These are phyloP conservation scores for Panicum virgatum DNA, from an alignment of 202 grass and related monocot genomes.

Conservation along the genomic window DNA sequence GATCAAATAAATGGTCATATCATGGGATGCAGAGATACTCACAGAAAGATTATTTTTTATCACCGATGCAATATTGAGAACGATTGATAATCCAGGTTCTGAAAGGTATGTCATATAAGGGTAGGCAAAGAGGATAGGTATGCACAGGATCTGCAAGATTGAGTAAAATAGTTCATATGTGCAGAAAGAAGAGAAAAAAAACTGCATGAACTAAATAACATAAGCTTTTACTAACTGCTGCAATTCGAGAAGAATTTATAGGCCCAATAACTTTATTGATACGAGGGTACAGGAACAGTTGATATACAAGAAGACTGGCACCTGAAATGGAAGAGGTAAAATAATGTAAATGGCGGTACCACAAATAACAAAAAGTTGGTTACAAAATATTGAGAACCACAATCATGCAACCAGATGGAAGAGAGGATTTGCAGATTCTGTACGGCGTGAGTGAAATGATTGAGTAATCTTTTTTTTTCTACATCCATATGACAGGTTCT, in stretches of 20 bases:
- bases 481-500: neutral
- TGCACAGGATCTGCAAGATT: conserved; percentile 54
- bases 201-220: neutral
- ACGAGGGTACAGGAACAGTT: conserved; percentile 62
- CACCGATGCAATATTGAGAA: conserved; percentile 73
- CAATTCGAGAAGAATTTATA: conserved; percentile 50
- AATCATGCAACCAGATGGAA: neutral
- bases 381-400: neutral
- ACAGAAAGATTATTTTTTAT: conserved; percentile 79
- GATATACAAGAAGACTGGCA: conserved; percentile 72
- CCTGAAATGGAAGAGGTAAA: conserved; percentile 54
- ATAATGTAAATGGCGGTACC: neutral
- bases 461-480: neutral
- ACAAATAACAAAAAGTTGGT: neutral
- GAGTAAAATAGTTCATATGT: conserved; percentile 17
- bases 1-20: neutral
- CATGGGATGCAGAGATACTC: conserved; percentile 50
- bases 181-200: neutral
- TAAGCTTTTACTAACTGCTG: conserved; percentile 52
- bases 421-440: neutral
- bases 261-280: conserved; percentile 67
- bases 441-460: neutral
- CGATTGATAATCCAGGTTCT: conserved; percentile 47
- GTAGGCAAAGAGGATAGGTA: conserved; percentile 79
- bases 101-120: conserved; percentile 87